A percentile compares a stretch with the other conserved stretches of the same genome.
Evolutionary conservation across 2,329 filamentous ascomycete genomes (phyloP).

Genomic region (Allantophomopsis lycopodina): DNA sequence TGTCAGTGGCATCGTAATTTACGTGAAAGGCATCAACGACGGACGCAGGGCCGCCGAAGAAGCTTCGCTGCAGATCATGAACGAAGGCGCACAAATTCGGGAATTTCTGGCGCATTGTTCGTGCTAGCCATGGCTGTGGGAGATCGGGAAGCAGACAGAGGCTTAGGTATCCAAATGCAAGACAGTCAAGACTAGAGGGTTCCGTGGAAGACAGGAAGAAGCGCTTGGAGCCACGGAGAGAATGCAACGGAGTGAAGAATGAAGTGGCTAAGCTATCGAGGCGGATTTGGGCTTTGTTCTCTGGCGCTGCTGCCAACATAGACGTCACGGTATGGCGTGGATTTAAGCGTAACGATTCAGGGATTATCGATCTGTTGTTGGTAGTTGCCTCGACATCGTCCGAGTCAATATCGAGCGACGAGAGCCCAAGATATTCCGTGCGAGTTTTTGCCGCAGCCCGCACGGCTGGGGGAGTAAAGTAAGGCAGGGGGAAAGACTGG

Average conservation of each 20-base stretch:
- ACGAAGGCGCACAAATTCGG: constrained; percentile 28
- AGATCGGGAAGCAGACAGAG: constrained; percentile 53
- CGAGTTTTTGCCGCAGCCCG: constrained; percentile 56
- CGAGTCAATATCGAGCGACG: constrained; percentile 48
- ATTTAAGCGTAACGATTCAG: constrained; percentile 14
- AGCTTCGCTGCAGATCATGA: constrained; percentile 20
- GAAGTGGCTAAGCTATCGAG: constrained; percentile 59
- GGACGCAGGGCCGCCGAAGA: constrained; percentile 22
- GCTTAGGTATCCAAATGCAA: constrained; percentile 67
- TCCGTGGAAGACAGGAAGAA: constrained; percentile 37
- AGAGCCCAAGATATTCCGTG: constrained; percentile 57
- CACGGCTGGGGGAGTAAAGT: constrained; percentile 64
- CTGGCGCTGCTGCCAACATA: constrained; percentile 48
- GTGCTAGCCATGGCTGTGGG: constrained; percentile 47
- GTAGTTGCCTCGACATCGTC: constrained; percentile 19
- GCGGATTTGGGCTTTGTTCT: constrained; percentile 61
- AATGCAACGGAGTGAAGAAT: constrained; percentile 58
- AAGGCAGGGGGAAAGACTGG: constrained; percentile 78
- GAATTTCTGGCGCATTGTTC: constrained; percentile 37
- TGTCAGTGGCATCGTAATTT: constrained; percentile 4
- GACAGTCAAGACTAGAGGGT: constrained; percentile 61
- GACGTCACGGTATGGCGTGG: constrained; percentile 33
- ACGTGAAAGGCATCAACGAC: constrained; percentile 11
- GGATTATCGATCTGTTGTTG: constrained; percentile 20
- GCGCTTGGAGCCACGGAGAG: constrained; percentile 39